These are phyloP conservation scores for Zygosaccharomyces bisporus DNA, from an alignment of 805 yeast genomes.

Conservation along the genomic window DNA sequence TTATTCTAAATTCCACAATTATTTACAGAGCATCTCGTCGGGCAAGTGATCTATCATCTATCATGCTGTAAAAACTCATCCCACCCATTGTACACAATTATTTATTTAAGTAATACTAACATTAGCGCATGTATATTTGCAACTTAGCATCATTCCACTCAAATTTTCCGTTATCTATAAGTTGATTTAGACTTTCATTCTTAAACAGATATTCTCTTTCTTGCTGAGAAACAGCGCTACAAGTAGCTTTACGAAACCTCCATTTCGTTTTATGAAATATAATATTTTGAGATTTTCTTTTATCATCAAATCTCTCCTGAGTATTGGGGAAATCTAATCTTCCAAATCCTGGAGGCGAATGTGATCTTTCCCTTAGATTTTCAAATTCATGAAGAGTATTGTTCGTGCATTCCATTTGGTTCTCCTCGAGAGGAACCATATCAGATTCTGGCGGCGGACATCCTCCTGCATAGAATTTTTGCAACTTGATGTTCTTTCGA, in stretches of 20 bases:
- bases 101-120: neutral
- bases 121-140: slow-evolving; percentile 23
- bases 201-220: slow-evolving; percentile 45
- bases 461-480: slow-evolving; percentile 21
- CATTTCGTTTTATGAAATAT: slow-evolving; percentile 41
- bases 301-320: slow-evolving; percentile 45
- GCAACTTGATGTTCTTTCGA: slow-evolving; percentile 15
- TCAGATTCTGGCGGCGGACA: slow-evolving; percentile 18
- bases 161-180: slow-evolving; percentile 35
- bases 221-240: slow-evolving; percentile 31
- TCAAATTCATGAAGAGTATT: slow-evolving; percentile 27
- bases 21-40: slow-evolving; percentile 20
- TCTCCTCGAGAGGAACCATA: too few relatives aligned
- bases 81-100: slow-evolving; percentile 4
- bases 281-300: slow-evolving; percentile 34
- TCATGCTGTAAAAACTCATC: neutral
- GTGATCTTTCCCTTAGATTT: slow-evolving; percentile 36
- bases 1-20: slow-evolving; percentile 40
- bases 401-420: too few relatives aligned
- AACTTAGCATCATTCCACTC: slow-evolving; percentile 30
- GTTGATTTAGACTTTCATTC: slow-evolving; percentile 38
- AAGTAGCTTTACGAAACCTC: slow-evolving; percentile 44
- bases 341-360: slow-evolving; percentile 58
- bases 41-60: slow-evolving; percentile 1
- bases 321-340: slow-evolving; percentile 57